Evolutionary conservation across 805 yeast species (phyloP), one percentile per base, ranked within the genome.

Genomic region (Wickerhamiella hasegawae): DNA sequence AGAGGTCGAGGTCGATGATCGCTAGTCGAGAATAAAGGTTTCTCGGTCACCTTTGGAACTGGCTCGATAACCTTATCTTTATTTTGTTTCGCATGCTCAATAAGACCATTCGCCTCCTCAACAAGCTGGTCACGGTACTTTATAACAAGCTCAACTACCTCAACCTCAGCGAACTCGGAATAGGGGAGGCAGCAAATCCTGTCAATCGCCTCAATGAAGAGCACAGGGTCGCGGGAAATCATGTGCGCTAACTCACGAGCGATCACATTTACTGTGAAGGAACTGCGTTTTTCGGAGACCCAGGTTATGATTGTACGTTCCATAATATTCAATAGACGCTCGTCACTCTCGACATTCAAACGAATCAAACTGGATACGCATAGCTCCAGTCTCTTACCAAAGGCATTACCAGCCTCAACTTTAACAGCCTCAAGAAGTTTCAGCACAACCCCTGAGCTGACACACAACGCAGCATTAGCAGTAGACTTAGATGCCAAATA

Each of bases 321-420:
- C 28, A 25, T 25, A 12, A 25, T 25, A 5, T 25, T 25, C 14
- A 25, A 6, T 25, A 24, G 11, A 3, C 20, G 19, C n/a, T 24
- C 24, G 11, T 27, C 34, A 10, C 33, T 24, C 17, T 37, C 40
- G 25, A 32, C 11, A 2, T 18, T 22, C 4, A 32, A 9, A 4
- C 33, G 23, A 14, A 33, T 15, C 18, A 37, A 18, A 20, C 30
- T 24, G 16, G 19, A 12, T 4, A 26, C 28, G 11, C 32, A 32
- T 2, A 29, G 20, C 26, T 28, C 33, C 10, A 33, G 23, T 3
- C 36, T 28, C 12, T 18, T 23, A 11, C 36, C 36, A 19, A 15
- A 23, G 5, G 33, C 33, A 16, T 23, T 20, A n/a, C 33, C 33
- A 12, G n/a, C 30, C 17, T 17, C 31, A 3, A 15, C 11, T 10